Evolutionary conservation across 2,329 filamentous ascomycete species (phyloP).

Genomic region (Venturia carpophila): DNA sequence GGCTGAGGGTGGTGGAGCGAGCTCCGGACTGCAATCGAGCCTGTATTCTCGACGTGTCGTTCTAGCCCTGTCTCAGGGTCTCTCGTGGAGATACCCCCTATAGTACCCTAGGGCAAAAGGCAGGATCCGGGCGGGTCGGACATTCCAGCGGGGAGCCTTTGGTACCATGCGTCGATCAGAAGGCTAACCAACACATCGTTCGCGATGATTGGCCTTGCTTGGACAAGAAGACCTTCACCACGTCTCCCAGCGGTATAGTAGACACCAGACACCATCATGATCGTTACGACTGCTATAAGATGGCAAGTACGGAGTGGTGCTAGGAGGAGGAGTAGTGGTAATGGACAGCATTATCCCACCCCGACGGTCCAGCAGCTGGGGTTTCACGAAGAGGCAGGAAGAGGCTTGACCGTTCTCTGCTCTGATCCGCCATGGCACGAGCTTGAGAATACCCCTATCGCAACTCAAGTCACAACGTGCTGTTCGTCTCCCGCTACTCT

Average conservation of each 20-base stretch:
- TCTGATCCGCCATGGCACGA: not conserved
- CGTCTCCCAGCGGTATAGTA: not conserved
- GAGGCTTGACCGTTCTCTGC: not conserved
- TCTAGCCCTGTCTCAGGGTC: too few relatives aligned
- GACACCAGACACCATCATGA: not conserved
- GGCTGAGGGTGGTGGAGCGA: too few relatives aligned
- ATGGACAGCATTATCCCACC: too few relatives aligned
- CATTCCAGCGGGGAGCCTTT: constrained; percentile 6
- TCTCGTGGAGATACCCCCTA: too few relatives aligned
- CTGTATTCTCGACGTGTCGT: too few relatives aligned
- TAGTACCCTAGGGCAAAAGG: not conserved
- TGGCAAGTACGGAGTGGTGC: not conserved
- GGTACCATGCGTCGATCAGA: not conserved
- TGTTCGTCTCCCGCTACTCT: not conserved
- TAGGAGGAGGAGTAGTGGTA: too few relatives aligned
- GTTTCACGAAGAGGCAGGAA: not conserved
- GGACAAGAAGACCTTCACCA: not conserved
- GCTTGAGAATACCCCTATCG: not conserved
- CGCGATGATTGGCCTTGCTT: not conserved
- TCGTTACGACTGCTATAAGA: not conserved
- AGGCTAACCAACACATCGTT: not conserved
- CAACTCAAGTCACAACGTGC: too few relatives aligned
- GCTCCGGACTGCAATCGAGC: too few relatives aligned
- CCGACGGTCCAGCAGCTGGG: not conserved
- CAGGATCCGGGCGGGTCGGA: not conserved